Base-by-base conservation (phyloP, 306 rosid genomes). In the Medicago lupulina region DNA sequence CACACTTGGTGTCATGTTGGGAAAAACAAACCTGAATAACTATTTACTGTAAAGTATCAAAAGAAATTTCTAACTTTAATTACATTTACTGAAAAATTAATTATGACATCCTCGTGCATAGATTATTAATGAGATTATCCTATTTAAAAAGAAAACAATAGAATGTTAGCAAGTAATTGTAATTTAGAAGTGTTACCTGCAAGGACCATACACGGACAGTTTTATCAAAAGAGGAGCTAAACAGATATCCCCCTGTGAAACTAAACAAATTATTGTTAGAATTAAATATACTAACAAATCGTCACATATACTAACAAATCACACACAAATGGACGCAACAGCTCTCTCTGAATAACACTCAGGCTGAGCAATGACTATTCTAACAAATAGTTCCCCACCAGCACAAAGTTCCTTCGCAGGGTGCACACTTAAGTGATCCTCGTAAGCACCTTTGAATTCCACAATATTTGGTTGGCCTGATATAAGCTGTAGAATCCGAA, bases 141-240 rank as follows among this genome's bases (percentile, higher is more conserved):
- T 59, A 64, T 70, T 64, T 63, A 50, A 11, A 65, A 71, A 55
- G 51, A 44, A 76, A 14, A 71, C 23, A 28, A 41, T 31, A 25
- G 13, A 73, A 15, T 34, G 69, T 54, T 69, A 51, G 69, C 78
- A 75, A 28, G 50, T 71, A 28, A 61, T 40, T 62, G 71, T 66
- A 44, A 23, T 67, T 75, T 57, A 69, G 59, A 64, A 80, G 79
- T 58, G 61, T 77, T 85, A 94, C 98, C 93, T 90, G 96, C 82
- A 90, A 90, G 58, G 96, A 92, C 98, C 98, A 94, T 54, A 89
- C 90, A 41, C 70, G 83, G 81, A 94, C 77, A 39, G 97, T 92
- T 85, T 92, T 94, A 80, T 94, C 98, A 58, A 83, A 91, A 23
- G 98, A 94, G 81, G 98, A 94, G 95, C 95, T 94, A 75, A 94